phyloP scores from a whole-genome alignment of 148 eudicot genomes.

The Vaccinium corymbosum region DNA sequence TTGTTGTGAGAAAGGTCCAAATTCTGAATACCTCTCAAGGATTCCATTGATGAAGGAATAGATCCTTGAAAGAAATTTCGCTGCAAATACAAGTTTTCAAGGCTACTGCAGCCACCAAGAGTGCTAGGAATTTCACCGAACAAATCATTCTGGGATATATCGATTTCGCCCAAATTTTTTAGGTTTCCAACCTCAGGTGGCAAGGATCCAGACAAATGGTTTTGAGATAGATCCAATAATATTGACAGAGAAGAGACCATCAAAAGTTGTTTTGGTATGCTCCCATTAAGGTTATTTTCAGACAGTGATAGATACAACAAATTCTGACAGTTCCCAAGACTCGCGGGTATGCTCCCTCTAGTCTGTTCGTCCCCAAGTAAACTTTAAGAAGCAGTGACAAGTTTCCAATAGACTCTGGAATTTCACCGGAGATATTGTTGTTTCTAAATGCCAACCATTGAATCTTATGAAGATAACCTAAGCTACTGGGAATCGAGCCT shows the following conservation, averaged over 20 bases:
- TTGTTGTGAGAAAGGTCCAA: no score
- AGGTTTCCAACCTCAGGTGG: not conserved
- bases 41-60: no score
- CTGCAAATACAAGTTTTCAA: slow-evolving; percentile 3
- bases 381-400: slow-evolving; percentile 7
- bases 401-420: slow-evolving; percentile 19
- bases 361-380: not conserved
- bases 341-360: slow-evolving; percentile 10
- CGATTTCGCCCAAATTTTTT: not conserved
- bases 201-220: slow-evolving; percentile 13
- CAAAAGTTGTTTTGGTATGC: slow-evolving; percentile 16
- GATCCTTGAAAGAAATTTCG: not conserved
- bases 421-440: slow-evolving; percentile 4
- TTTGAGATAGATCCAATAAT: slow-evolving; percentile 1
- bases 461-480: not conserved
- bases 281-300: slow-evolving; percentile 12
- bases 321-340: not conserved
- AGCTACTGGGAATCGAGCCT: slow-evolving; percentile 7
- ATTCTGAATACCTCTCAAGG: no score
- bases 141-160: not conserved
- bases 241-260: not conserved
- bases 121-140: slow-evolving; percentile 6
- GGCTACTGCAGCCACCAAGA: slow-evolving; percentile 7
- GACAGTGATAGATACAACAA: slow-evolving; percentile 2
- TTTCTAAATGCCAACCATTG: not conserved